Evolutionary conservation across 257 asterid genomes (phyloP).

Genomic region (Solanum neorickii): DNA sequence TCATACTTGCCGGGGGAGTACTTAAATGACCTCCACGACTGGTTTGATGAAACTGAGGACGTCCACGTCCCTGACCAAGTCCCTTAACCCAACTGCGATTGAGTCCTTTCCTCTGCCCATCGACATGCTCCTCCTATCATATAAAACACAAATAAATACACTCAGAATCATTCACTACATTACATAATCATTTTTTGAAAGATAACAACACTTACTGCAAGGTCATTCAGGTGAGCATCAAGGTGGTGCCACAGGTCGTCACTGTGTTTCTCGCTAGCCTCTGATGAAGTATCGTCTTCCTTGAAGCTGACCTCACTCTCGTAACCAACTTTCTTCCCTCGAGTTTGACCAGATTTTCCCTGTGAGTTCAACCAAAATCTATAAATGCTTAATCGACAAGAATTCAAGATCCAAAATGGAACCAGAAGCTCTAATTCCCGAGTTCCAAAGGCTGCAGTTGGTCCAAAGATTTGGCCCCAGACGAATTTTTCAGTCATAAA

Average conservation of each 20-base stretch:
- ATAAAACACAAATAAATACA: background rate
- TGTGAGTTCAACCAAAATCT: conserved; percentile 1
- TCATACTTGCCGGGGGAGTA: conserved; percentile 2
- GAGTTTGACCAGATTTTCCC: conserved; percentile 44
- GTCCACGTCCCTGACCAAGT: conserved; percentile 14
- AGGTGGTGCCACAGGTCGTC: conserved; percentile 23
- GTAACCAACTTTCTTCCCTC: conserved; percentile 38
- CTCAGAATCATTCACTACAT: background rate
- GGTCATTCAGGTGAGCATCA: conserved; percentile 27
- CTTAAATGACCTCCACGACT: conserved; percentile 22
- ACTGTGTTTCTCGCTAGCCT: conserved; percentile 12
- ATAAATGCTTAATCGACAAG: background rate
- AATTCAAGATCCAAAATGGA: background rate
- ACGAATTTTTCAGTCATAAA: background rate
- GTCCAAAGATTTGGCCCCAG: background rate
- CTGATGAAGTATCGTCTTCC: conserved; percentile 44
- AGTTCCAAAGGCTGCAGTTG: background rate
- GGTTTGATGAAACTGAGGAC: conserved; percentile 23
- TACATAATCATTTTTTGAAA: background rate
- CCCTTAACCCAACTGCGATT: conserved; percentile 29
- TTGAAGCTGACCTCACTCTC: conserved; percentile 36
- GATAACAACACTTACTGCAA: conserved; percentile 23
- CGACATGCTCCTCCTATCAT: conserved; percentile 28
- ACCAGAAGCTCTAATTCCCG: background rate
- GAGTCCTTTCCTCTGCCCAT: conserved; percentile 34